phyloP scores from a whole-genome alignment of 164 flowering plant genomes.

The Chimonanthus salicifolius region DNA sequence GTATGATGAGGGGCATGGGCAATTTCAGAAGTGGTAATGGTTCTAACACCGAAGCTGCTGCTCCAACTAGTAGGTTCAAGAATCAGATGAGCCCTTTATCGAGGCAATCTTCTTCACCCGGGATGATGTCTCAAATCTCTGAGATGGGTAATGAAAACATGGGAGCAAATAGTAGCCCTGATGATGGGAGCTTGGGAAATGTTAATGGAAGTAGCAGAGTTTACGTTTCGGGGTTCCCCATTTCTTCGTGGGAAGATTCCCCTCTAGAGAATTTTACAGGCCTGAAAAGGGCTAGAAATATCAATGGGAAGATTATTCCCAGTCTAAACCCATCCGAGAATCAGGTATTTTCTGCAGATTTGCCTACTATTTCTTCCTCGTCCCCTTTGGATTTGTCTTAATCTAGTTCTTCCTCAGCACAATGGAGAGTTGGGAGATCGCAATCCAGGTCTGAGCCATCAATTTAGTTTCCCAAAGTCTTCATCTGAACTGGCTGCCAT shows the following conservation, averaged over 20 bases:
- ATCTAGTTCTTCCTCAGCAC: conserved; percentile 24
- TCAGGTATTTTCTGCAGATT: conserved; percentile 30
- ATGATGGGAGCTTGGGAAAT: conserved; percentile 28
- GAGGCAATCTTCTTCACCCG: conserved; percentile 34
- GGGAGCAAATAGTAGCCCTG: conserved; percentile 20
- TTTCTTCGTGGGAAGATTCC: conserved; percentile 63
- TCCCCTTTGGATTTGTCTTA: background rate
- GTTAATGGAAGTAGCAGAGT: conserved; percentile 13
- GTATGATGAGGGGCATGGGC: conserved; percentile 43
- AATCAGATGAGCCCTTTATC: conserved; percentile 35
- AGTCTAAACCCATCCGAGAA: conserved; percentile 32
- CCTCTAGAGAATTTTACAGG: conserved; percentile 31
- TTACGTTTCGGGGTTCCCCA: conserved; percentile 39
- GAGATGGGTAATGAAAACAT: conserved; percentile 39
- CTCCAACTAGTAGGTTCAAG: conserved; percentile 38
- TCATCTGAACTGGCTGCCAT: conserved; percentile 52
- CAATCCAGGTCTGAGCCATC: conserved; percentile 50
- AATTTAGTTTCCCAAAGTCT: conserved; percentile 68
- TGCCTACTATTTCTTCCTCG: background rate
- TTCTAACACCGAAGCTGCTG: conserved; percentile 28
- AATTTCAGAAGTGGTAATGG: conserved; percentile 33
- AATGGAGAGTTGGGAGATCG: conserved; percentile 30
- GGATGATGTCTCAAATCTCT: conserved; percentile 42
- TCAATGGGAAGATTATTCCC: conserved; percentile 29
- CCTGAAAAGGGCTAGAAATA: conserved; percentile 32